A percentile compares a stretch with the other conserved stretches of the same genome.
phyloP scores from a whole-genome alignment of 768 basidiomycete species.

The Auriscalpium vulgare region DNA sequence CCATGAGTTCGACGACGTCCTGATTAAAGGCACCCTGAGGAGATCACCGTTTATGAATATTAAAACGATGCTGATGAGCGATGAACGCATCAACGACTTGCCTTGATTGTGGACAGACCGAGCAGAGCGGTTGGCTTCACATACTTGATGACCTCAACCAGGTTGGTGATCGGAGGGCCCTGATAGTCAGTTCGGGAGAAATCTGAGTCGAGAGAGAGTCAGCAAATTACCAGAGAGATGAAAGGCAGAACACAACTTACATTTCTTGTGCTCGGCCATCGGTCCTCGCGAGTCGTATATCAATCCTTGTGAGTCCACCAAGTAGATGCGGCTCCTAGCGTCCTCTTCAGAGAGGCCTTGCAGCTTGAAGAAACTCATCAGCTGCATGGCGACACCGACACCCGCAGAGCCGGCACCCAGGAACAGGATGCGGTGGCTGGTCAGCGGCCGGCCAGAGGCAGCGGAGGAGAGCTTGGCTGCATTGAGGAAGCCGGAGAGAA shows the following conservation, averaged over 20 bases:
- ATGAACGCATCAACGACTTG: slow-evolving; percentile 17
- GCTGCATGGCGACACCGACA: slow-evolving; percentile 85
- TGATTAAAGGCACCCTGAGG: slow-evolving; percentile 64
- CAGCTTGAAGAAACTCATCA: slow-evolving; percentile 83
- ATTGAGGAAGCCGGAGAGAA: slow-evolving; percentile 84
- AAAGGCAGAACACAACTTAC: slow-evolving; percentile 27
- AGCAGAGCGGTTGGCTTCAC: slow-evolving; percentile 86
- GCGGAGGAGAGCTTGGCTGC: slow-evolving; percentile 71
- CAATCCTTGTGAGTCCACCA: slow-evolving; percentile 83
- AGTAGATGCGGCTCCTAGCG: slow-evolving; percentile 69
- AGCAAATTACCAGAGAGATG: background rate
- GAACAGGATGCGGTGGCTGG: slow-evolving; percentile 81
- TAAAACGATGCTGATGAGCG: background rate
- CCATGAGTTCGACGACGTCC: slow-evolving; percentile 68
- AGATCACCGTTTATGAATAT: background rate
- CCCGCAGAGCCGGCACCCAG: slow-evolving; percentile 90
- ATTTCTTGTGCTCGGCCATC: slow-evolving; percentile 80
- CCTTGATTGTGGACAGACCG: slow-evolving; percentile 81
- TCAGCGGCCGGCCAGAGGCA: slow-evolving; percentile 60
- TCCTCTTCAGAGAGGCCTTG: slow-evolving; percentile 71
- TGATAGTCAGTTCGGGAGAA: slow-evolving; percentile 78
- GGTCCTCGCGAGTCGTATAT: slow-evolving; percentile 66
- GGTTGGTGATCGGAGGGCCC: slow-evolving; percentile 65
- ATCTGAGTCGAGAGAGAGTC: slow-evolving; percentile 32
- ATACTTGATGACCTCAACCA: slow-evolving; percentile 70